Conservation (phyloP, 306 rosid species). For the Abrus precatorius region DNA sequence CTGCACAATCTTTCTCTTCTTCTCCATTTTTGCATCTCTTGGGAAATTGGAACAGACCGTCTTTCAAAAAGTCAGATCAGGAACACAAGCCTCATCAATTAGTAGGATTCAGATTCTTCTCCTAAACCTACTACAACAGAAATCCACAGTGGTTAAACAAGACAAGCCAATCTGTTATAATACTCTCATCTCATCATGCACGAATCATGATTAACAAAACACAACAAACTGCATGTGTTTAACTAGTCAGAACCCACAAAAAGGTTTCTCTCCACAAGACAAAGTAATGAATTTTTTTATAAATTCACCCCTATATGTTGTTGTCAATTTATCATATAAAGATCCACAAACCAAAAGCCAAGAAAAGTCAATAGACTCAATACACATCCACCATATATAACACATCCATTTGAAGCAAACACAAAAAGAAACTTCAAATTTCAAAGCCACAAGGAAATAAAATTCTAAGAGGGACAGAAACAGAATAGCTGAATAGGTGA, state of each 20-base stretch:
- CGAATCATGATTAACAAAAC: slow-evolving; percentile 11
- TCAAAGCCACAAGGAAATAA: slow-evolving; percentile 12
- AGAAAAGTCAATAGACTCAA: slow-evolving; percentile 27
- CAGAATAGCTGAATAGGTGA: neutral
- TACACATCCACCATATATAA: neutral
- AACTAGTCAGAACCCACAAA: neutral
- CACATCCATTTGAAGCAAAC: slow-evolving; percentile 17
- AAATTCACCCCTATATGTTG: neutral
- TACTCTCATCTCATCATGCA: slow-evolving; percentile 39
- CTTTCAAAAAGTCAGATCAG: slow-evolving; percentile 37
- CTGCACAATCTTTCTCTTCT: slow-evolving; percentile 64
- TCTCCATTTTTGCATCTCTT: slow-evolving; percentile 68
- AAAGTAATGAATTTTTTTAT: slow-evolving; percentile 16
- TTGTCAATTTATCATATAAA: neutral
- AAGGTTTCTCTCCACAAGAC: slow-evolving; percentile 23
- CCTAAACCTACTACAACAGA: slow-evolving; percentile 37
- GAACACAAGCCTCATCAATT: slow-evolving; percentile 25
- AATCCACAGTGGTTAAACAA: slow-evolving; percentile 21
- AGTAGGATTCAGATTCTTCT: slow-evolving; percentile 35
- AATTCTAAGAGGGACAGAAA: neutral
- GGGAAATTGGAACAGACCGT: slow-evolving; percentile 37
- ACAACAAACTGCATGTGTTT: neutral
- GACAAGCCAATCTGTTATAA: neutral
- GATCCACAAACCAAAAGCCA: slow-evolving; percentile 6
- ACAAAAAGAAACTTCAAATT: slow-evolving; percentile 13